A percentile compares a stretch with the other conserved stretches of the same genome.
Conservation (phyloP, 2,329 filamentous ascomycete genomes). For the Fusarium cyanostomum region DNA sequence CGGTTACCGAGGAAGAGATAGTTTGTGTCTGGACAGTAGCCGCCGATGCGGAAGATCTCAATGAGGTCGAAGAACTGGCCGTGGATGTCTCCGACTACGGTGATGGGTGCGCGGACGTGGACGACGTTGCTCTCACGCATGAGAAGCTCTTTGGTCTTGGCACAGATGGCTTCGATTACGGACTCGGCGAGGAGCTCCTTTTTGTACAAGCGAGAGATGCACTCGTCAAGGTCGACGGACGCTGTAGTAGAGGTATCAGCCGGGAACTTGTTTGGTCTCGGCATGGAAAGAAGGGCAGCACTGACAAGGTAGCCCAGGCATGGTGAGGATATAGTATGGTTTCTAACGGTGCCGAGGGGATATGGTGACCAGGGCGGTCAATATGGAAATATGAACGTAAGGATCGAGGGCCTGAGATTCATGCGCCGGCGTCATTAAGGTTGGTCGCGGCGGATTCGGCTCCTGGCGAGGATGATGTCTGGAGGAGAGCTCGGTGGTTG, state of each 20-base stretch:
- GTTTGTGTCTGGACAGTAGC: conserved; percentile 97
- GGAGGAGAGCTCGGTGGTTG: conserved; percentile 48
- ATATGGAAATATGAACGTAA: conserved; percentile 15
- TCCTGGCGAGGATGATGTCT: conserved; percentile 50
- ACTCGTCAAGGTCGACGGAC: conserved; percentile 98
- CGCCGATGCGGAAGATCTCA: conserved; percentile 98
- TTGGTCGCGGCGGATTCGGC: conserved; percentile 45
- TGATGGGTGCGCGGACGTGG: conserved; percentile 93
- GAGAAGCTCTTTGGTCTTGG: conserved; percentile 97
- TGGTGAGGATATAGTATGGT: conserved; percentile 47
- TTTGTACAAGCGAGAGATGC: conserved; percentile 94
- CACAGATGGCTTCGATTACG: conserved; percentile 98
- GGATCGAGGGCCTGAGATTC: conserved; percentile 19
- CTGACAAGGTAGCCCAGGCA: conserved; percentile 68
- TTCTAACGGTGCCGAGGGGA: background rate
- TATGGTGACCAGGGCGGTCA: conserved; percentile 7
- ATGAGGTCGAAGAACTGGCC: conserved; percentile 99
- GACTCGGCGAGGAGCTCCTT: conserved; percentile 97
- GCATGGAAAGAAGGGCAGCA: conserved; percentile 14
- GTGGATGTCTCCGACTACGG: conserved; percentile 97
- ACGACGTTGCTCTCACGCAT: conserved; percentile 99
- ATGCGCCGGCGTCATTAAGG: conserved; percentile 57
- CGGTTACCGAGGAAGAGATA: conserved; percentile 90
- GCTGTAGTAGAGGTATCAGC: conserved; percentile 59
- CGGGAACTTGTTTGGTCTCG: conserved; percentile 2